These are phyloP conservation scores for Angophora floribunda DNA, from an alignment of 345 rosid genomes.

Conservation along the genomic window DNA sequence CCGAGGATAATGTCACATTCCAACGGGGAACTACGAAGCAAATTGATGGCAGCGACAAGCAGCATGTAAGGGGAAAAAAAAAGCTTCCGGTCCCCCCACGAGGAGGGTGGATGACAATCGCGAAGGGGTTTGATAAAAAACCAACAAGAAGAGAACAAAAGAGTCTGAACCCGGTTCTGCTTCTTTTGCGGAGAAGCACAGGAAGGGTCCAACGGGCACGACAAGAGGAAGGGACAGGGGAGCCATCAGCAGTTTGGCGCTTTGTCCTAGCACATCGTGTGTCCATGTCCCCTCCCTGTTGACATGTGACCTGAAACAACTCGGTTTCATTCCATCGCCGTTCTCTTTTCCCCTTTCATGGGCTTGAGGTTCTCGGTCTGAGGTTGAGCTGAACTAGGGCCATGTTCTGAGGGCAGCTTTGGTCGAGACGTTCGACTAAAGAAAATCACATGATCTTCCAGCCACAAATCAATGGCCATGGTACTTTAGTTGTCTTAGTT, in stretches of 20 bases:
- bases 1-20: not conserved
- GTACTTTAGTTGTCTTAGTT: not conserved
- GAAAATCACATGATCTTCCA: not conserved
- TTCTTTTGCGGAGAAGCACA: not conserved
- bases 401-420: not conserved
- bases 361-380: not conserved
- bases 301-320: conserved; percentile 3
- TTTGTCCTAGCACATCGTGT: conserved; percentile 32
- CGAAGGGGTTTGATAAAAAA: not conserved
- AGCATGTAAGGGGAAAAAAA: conserved; percentile 10
- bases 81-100: conserved; percentile 41
- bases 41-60: conserved; percentile 27
- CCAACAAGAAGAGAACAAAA: not conserved
- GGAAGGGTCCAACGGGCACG: not conserved
- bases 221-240: not conserved
- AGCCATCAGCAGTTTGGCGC: conserved; percentile 15
- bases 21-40: not conserved
- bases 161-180: not conserved
- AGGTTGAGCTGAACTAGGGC: not conserved
- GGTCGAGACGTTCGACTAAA: not conserved
- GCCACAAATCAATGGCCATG: not conserved
- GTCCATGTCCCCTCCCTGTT: conserved; percentile 38
- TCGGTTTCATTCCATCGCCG: not conserved
- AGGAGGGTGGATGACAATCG: not conserved
- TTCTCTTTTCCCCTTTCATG: not conserved